Evolutionary conservation across 148 eudicot species (phyloP), one percentile per base, ranked within the genome.

Genomic region (Vaccinium macrocarpon): DNA sequence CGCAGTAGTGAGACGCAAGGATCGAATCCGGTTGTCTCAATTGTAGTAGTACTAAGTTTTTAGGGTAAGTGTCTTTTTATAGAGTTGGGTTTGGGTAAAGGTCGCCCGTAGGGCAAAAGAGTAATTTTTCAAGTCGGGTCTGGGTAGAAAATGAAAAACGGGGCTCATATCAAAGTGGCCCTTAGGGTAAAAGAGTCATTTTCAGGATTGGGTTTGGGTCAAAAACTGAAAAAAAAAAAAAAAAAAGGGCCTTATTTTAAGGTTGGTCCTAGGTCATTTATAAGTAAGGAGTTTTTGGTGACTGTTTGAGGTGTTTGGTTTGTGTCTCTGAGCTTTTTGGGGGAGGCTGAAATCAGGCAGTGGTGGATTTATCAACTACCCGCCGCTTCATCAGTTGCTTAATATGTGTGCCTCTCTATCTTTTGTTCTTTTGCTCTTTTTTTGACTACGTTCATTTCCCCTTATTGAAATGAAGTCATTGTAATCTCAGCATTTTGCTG

Each of bases 341-440:
- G 76, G 76, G 56, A 59, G 84, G 46, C 82, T 80, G 82, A 74
- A 83, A 83, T 5, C 23, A 68, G 82, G 88, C 86, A 78, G 86
- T 32, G 90, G 80, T 84, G 82, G 88, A 82, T 10, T 76, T 35
- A 68, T 75, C 82, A 51, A 86, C 85, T 79, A 83, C 85, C 88
- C 85, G 83, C 88, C 78, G 25, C 84, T 61, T 81, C 80, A 68
- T 82, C 3, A 68, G 25, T n/a, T 50, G 12, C 46, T 56, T 14
- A 2, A 35, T 35, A 0, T 7, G 25, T 64, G 13, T 5, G 53
- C n/a, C n/a, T 57, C 51, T 35, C 8, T 80, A 4, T 42, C 46
- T 1, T 83, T 29, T 55, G 38, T 48, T 35, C n/a, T 46, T 8
- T 83, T 83, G 32, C 38, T 35, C 38, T 27, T 3, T 19, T 18